Evolutionary conservation across 345 rosid genomes (phyloP).

Genomic region (Adansonia digitata): DNA sequence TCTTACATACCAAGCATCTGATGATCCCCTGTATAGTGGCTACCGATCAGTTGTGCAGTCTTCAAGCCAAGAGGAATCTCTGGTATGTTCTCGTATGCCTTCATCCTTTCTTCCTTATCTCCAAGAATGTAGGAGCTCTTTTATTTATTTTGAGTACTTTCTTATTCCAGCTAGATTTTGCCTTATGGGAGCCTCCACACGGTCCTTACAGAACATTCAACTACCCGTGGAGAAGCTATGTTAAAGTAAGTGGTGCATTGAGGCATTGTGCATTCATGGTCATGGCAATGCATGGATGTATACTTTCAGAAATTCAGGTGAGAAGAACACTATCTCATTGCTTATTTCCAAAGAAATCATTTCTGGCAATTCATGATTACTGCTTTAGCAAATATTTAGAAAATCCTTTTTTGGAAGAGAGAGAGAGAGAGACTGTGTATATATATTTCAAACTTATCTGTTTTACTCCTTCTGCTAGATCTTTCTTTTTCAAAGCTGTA

Average conservation of each 20-base stretch:
- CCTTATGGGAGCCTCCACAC: constrained; percentile 93
- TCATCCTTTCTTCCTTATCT: neutral
- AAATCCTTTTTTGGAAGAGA: neutral
- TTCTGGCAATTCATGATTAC: neutral
- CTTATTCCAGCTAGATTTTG: constrained; percentile 55
- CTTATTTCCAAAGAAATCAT: neutral
- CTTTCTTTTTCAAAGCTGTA: neutral
- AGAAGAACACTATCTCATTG: constrained; percentile 9
- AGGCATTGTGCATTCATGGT: constrained; percentile 94
- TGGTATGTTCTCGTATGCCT: constrained; percentile 35
- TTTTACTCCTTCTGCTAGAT: neutral
- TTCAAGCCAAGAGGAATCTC: constrained; percentile 72
- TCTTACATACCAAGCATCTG: constrained; percentile 80
- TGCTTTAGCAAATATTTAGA: neutral
- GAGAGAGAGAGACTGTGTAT: no score
- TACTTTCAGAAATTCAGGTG: constrained; percentile 90
- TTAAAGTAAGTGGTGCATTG: constrained; percentile 72
- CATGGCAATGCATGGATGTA: constrained; percentile 95
- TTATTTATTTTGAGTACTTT: neutral
- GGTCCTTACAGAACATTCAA: constrained; percentile 66
- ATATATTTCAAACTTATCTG: neutral
- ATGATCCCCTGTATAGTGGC: constrained; percentile 76
- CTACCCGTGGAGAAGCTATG: constrained; percentile 78
- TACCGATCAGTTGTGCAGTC: constrained; percentile 85
- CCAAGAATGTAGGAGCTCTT: constrained; percentile 2